Conservation (phyloP, 371 early-diverging fungal species). For the Mucor circinelloides region DNA sequence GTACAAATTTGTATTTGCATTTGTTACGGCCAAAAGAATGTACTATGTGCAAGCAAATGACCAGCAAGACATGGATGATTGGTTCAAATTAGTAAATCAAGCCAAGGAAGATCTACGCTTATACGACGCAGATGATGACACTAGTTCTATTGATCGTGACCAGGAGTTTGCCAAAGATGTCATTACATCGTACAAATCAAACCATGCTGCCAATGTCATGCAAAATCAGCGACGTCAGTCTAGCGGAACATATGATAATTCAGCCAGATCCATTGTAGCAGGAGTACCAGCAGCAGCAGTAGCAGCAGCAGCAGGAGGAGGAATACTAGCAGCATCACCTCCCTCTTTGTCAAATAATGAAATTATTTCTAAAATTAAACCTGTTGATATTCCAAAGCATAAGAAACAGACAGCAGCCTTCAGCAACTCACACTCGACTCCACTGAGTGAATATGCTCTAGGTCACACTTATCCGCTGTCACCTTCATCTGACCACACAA, state of each 20-base stretch:
- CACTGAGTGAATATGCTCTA: constrained; percentile 31
- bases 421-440: constrained; percentile 7
- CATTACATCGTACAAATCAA: constrained; percentile 40
- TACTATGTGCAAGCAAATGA: constrained; percentile 74
- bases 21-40: constrained; percentile 75
- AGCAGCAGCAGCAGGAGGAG: background rate
- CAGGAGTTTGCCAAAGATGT: constrained; percentile 53
- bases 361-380: constrained; percentile 4
- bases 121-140: constrained; percentile 54
- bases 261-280: background rate
- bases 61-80: constrained; percentile 68
- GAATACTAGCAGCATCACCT: background rate
- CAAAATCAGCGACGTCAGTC: constrained; percentile 28
- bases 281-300: too few relatives aligned
- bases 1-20: constrained; percentile 69
- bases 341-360: constrained; percentile 1
- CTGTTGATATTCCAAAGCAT: constrained; percentile 23
- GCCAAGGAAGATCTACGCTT: constrained; percentile 49
- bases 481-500: constrained; percentile 37
- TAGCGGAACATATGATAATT: constrained; percentile 5
- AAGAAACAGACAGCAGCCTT: background rate
- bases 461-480: constrained; percentile 47
- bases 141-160: constrained; percentile 47
- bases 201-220: constrained; percentile 21
- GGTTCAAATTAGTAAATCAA: constrained; percentile 64